A percentile compares a stretch with the other conserved stretches of the same genome.
phyloP scores from a whole-genome alignment of 2,329 filamentous ascomycete species.

The Fusarium equiseti region DNA sequence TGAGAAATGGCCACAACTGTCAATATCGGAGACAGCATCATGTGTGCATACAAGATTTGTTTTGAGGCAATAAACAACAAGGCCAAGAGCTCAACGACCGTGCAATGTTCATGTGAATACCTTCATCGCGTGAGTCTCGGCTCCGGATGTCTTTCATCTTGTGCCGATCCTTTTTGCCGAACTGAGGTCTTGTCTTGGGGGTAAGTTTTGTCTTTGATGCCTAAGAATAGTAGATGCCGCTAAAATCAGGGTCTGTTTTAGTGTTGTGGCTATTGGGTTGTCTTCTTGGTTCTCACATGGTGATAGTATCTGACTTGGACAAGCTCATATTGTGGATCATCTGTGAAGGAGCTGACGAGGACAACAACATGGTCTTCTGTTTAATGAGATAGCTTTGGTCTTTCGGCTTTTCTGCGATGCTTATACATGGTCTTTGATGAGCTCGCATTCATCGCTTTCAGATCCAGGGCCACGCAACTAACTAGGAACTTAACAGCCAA shows the following conservation, averaged over 20 bases:
- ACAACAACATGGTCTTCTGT: not conserved
- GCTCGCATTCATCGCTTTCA: constrained; percentile 39
- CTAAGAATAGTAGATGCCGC: constrained; percentile 1
- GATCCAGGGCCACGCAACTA: not conserved
- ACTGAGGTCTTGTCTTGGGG: not conserved
- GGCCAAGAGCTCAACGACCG: not conserved
- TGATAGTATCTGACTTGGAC: not conserved
- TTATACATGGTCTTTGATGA: constrained; percentile 9
- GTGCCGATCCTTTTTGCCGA: constrained; percentile 13
- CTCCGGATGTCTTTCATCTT: constrained; percentile 14
- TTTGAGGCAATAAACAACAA: constrained; percentile 24
- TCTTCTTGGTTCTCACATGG: constrained; percentile 8
- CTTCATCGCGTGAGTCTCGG: constrained; percentile 43
- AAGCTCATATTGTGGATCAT: not conserved
- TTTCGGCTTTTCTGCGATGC: constrained; percentile 10
- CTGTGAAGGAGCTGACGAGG: not conserved
- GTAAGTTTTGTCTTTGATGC: not conserved
- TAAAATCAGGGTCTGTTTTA: constrained; percentile 13
- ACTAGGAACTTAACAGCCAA: not conserved
- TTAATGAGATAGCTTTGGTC: not conserved
- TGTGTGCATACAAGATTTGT: constrained; percentile 8
- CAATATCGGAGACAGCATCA: constrained; percentile 18
- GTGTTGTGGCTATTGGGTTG: not conserved
- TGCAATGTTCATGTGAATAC: constrained; percentile 39
- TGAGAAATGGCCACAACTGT: constrained; percentile 7